Percentiles rank a stretch among this genome's conserved stretches.
Evolutionary conservation across 2,329 filamentous ascomycete species (phyloP).

Genomic region (Paradendryphiella salina): DNA sequence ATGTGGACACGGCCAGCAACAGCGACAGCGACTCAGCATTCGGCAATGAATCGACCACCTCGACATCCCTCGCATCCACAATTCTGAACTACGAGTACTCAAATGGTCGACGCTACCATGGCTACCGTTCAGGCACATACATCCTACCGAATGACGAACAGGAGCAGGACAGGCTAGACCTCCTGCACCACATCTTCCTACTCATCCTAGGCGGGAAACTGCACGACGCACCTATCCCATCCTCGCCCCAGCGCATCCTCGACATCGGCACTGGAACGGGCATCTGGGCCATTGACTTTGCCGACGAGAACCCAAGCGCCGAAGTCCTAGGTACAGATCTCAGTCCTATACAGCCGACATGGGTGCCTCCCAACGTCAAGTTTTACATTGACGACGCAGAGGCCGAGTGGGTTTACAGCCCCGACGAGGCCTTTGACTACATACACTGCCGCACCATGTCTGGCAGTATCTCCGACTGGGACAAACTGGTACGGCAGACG

Average conservation of each 20-base stretch:
- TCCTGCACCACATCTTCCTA: slow-evolving; percentile 46
- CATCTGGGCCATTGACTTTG: slow-evolving; percentile 49
- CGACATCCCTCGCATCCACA: slow-evolving; percentile 43
- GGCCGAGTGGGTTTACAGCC: slow-evolving; percentile 44
- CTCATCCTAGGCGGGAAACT: slow-evolving; percentile 44
- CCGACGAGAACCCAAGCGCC: slow-evolving; percentile 40
- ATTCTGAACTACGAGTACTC: slow-evolving; percentile 46
- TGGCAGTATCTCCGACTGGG: slow-evolving; percentile 43
- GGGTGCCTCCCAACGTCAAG: slow-evolving; percentile 47
- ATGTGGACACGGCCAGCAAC: slow-evolving; percentile 32
- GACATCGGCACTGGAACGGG: slow-evolving; percentile 49
- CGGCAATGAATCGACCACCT: slow-evolving; percentile 30
- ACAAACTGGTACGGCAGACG: slow-evolving; percentile 29
- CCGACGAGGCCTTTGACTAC: slow-evolving; percentile 43
- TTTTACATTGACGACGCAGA: slow-evolving; percentile 51
- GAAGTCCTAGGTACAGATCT: slow-evolving; percentile 47
- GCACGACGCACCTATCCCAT: slow-evolving; percentile 38
- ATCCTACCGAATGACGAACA: slow-evolving; percentile 46
- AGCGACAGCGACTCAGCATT: slow-evolving; percentile 41
- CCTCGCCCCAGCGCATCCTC: slow-evolving; percentile 32
- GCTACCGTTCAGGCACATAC: slow-evolving; percentile 43
- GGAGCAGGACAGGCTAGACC: slow-evolving; percentile 47
- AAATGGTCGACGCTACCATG: slow-evolving; percentile 47
- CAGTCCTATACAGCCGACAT: slow-evolving; percentile 45
- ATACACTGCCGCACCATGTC: slow-evolving; percentile 41